Evolutionary conservation across 768 basidiomycete genomes (phyloP).

Genomic region (Lactarius psammicola): DNA sequence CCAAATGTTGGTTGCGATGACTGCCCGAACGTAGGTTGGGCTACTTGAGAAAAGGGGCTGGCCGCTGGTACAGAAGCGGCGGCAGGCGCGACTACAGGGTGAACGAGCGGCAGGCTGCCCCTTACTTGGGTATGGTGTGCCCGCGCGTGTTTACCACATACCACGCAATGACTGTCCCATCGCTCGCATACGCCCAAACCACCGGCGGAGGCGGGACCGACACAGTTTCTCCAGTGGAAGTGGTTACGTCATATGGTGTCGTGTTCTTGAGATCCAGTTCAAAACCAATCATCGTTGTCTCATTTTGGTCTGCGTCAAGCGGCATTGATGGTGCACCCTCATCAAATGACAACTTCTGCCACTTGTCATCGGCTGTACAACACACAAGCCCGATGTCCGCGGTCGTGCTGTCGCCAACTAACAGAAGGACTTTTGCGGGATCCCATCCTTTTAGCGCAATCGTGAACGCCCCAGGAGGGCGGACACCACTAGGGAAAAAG

Average conservation of each 20-base stretch:
- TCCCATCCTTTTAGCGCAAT: constrained; percentile 46
- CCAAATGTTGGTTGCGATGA: constrained; percentile 32
- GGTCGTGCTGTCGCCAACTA: constrained; percentile 51
- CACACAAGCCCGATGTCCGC: constrained; percentile 51
- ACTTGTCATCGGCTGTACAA: constrained; percentile 38
- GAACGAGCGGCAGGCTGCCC: constrained; percentile 21
- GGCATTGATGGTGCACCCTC: constrained; percentile 60
- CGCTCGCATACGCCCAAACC: constrained; percentile 73
- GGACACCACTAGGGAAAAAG: constrained; percentile 45
- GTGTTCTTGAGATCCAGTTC: constrained; percentile 62
- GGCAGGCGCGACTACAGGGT: constrained; percentile 12
- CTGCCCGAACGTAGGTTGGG: constrained; percentile 30
- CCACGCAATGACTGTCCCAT: constrained; percentile 77
- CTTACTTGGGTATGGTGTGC: constrained; percentile 57
- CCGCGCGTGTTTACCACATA: constrained; percentile 57
- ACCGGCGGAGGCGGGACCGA: constrained; percentile 55
- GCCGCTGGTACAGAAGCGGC: constrained; percentile 7
- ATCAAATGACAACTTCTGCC: constrained; percentile 49
- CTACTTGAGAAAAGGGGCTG: constrained; percentile 17
- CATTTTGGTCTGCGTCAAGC: constrained; percentile 63
- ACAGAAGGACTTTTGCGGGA: constrained; percentile 42
- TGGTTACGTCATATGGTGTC: constrained; percentile 39
- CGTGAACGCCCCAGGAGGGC: constrained; percentile 46
- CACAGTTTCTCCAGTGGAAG: constrained; percentile 42
- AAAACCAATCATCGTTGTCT: constrained; percentile 65